These are phyloP conservation scores for Lachancea waltii DNA, from an alignment of 805 yeast genomes.

Conservation along the genomic window DNA sequence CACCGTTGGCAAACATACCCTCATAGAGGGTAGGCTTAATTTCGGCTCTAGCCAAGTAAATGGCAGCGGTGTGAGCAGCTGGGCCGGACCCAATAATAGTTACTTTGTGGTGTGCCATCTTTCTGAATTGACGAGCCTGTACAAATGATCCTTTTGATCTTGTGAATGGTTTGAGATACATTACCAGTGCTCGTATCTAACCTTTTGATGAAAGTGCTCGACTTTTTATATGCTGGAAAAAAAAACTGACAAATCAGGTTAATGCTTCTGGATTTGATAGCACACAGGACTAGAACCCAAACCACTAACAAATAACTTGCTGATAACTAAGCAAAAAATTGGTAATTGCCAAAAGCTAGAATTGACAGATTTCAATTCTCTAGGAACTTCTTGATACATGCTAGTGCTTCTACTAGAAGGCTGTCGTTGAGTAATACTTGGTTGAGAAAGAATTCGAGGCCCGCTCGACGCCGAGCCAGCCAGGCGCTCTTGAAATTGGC, in stretches of 20 bases:
- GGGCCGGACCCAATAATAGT: slow-evolving; percentile 96
- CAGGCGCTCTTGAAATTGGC: slow-evolving; percentile 37
- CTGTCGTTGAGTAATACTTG: slow-evolving; percentile 41
- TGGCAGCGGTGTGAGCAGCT: slow-evolving; percentile 99
- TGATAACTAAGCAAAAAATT: too few species aligned
- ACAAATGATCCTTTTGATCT: background rate
- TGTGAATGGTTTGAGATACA: background rate
- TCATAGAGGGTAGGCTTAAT: slow-evolving; percentile 88
- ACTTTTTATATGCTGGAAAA: slow-evolving; percentile 3
- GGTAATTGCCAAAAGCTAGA: too few species aligned
- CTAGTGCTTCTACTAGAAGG: slow-evolving; percentile 37
- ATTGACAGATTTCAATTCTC: slow-evolving; percentile 3
- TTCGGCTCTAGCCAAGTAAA: slow-evolving; percentile 94
- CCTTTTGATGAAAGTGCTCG: background rate
- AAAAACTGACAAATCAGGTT: slow-evolving; percentile 5
- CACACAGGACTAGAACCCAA: background rate
- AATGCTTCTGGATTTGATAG: slow-evolving; percentile 1
- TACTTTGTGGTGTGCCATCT: slow-evolving; percentile 79
- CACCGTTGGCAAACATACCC: slow-evolving; percentile 92
- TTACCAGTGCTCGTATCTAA: background rate
- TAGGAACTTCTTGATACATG: slow-evolving; percentile 38
- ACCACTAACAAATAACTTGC: too few species aligned
- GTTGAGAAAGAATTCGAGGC: slow-evolving; percentile 55
- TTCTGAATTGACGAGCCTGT: slow-evolving; percentile 14
- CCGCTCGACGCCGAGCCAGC: slow-evolving; percentile 48